phyloP scores from a whole-genome alignment of 495 filamentous ascomycete genomes.

The Chlorociboria aeruginascens region DNA sequence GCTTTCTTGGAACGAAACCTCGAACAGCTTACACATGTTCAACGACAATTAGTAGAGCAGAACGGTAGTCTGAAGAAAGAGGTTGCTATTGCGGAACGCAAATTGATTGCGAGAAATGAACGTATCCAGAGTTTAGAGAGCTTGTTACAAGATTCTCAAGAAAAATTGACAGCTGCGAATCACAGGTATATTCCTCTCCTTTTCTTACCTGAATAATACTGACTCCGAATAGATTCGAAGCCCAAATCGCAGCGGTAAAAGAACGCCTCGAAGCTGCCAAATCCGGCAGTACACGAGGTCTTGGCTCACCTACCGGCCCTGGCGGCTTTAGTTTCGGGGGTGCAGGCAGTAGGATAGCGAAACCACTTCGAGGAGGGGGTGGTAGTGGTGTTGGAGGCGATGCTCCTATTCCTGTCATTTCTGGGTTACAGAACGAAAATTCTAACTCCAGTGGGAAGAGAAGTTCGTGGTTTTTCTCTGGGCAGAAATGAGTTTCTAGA shows the following conservation, averaged over 20 bases:
- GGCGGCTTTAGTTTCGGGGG: conserved; percentile 63
- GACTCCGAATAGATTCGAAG: conserved; percentile 64
- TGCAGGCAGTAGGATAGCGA: conserved; percentile 77
- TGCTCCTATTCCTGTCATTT: conserved; percentile 37
- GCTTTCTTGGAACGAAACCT: conserved; percentile 97
- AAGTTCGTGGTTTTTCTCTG: conserved; percentile 44
- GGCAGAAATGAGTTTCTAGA: conserved; percentile 16
- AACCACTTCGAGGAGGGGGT: conserved; percentile 90
- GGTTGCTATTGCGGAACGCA: conserved; percentile 94
- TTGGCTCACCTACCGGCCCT: conserved; percentile 46
- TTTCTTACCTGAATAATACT: not conserved
- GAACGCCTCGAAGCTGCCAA: conserved; percentile 95
- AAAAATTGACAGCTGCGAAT: conserved; percentile 91
- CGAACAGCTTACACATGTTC: conserved; percentile 93
- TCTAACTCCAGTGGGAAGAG: conserved; percentile 30
- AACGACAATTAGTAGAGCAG: conserved; percentile 94
- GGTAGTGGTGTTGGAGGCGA: conserved; percentile 27
- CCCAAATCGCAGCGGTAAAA: conserved; percentile 92
- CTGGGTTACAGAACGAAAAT: conserved; percentile 35
- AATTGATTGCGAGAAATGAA: conserved; percentile 91
- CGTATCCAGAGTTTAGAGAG: conserved; percentile 85
- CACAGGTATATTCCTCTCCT: conserved; percentile 58
- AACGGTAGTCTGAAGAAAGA: conserved; percentile 96
- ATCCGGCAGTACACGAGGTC: conserved; percentile 69
- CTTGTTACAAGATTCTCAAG: conserved; percentile 90